phyloP scores from a whole-genome alignment of 2,329 filamentous ascomycete species.

The Fusarium agapanthi region DNA sequence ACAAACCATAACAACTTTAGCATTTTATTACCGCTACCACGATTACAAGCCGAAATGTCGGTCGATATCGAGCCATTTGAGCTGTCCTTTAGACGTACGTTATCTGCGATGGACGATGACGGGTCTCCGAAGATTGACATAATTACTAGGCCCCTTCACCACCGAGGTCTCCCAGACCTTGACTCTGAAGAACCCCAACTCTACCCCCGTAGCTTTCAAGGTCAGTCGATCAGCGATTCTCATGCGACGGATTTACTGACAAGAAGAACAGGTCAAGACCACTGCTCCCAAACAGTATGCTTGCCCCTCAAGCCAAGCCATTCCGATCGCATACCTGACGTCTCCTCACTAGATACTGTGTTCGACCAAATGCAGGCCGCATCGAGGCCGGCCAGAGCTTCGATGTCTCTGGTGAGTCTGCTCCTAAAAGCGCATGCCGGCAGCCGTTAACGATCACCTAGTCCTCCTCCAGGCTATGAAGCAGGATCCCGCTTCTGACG shows the following conservation, averaged over 20 bases:
- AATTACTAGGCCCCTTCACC: slow-evolving; percentile 68
- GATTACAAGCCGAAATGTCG: slow-evolving; percentile 73
- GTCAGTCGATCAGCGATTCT: slow-evolving; percentile 53
- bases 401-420: slow-evolving; percentile 83
- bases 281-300: slow-evolving; percentile 96
- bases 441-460: slow-evolving; percentile 48
- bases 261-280: slow-evolving; percentile 84
- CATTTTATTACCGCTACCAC: neutral
- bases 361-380: slow-evolving; percentile 94
- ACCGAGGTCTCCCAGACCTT: slow-evolving; percentile 71
- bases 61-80: slow-evolving; percentile 92
- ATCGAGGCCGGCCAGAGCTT: slow-evolving; percentile 91
- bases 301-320: slow-evolving; percentile 21
- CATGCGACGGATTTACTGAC: slow-evolving; percentile 24
- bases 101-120: slow-evolving; percentile 18
- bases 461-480: slow-evolving; percentile 99
- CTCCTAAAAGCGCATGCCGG: neutral
- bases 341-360: slow-evolving; percentile 80
- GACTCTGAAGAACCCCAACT: slow-evolving; percentile 71
- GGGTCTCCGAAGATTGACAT: slow-evolving; percentile 30
- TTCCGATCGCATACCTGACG: slow-evolving; percentile 26
- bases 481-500: slow-evolving; percentile 84
- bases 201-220: slow-evolving; percentile 74
- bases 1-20: neutral
- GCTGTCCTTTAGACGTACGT: slow-evolving; percentile 91